Evolutionary conservation across 495 filamentous ascomycete species (phyloP).

Genomic region (Aspergillus sclerotiicarbonarius): DNA sequence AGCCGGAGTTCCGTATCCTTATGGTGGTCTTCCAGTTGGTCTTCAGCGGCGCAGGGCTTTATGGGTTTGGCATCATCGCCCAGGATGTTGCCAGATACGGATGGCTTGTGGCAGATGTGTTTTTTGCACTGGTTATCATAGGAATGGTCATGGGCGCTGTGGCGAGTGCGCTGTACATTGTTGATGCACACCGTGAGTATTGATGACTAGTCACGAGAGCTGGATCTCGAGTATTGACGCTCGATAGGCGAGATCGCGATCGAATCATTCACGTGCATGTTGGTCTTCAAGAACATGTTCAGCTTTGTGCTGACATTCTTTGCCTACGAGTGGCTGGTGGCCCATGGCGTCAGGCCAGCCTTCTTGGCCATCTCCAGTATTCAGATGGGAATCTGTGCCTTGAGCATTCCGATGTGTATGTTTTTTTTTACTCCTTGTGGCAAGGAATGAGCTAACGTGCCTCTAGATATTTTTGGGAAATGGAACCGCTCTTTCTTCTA

Average conservation of each 20-base stretch:
- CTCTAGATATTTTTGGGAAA: slow-evolving; percentile 76
- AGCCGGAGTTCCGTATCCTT: slow-evolving; percentile 85
- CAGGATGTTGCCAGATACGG: slow-evolving; percentile 57
- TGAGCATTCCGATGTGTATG: slow-evolving; percentile 80
- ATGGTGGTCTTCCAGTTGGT: slow-evolving; percentile 79
- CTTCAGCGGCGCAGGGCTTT: slow-evolving; percentile 75
- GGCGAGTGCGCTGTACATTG: slow-evolving; percentile 82
- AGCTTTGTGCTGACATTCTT: slow-evolving; percentile 80
- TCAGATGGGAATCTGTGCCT: slow-evolving; percentile 69
- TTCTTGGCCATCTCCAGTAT: slow-evolving; percentile 74
- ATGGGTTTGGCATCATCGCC: slow-evolving; percentile 75
- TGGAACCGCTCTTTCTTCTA: slow-evolving; percentile 68
- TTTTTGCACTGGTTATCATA: slow-evolving; percentile 72
- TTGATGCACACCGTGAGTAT: slow-evolving; percentile 83
- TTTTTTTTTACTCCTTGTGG: slow-evolving; percentile 14
- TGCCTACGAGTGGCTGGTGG: slow-evolving; percentile 77
- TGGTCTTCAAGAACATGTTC: slow-evolving; percentile 94
- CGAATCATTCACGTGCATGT: slow-evolving; percentile 85
- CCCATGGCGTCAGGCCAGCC: slow-evolving; percentile 53
- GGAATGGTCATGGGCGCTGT: slow-evolving; percentile 93
- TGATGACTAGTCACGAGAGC: neutral
- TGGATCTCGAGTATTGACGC: slow-evolving; percentile 3
- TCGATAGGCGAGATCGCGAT: slow-evolving; percentile 71
- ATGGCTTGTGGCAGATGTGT: slow-evolving; percentile 72
- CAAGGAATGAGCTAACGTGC: neutral